These are phyloP conservation scores for Cladophialophora yegresii DNA, from an alignment of 2,329 filamentous ascomycete species.

Conservation along the genomic window DNA sequence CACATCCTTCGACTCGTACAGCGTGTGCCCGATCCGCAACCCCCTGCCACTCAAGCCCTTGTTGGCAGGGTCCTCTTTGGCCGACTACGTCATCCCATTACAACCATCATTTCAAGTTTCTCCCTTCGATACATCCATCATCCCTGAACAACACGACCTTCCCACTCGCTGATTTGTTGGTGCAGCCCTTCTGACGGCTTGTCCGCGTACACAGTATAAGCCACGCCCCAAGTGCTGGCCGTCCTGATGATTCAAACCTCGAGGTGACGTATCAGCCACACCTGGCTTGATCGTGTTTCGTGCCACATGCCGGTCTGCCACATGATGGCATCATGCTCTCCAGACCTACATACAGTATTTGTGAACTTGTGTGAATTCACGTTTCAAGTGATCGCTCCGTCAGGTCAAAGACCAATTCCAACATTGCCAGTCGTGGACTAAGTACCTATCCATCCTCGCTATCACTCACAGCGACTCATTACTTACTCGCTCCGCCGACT, in stretches of 20 bases:
- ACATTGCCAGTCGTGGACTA: too few relatives aligned
- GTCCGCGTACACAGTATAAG: too few relatives aligned
- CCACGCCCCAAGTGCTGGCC: too few relatives aligned
- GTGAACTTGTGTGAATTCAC: too few relatives aligned
- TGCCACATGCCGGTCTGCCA: constrained; percentile 19
- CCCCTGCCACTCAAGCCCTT: constrained; percentile 10
- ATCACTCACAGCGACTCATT: neutral
- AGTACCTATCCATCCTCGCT: too few relatives aligned
- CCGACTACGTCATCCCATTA: constrained; percentile 17
- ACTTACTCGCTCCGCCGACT: neutral
- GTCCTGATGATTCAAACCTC: neutral
- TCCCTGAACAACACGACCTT: neutral
- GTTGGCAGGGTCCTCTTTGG: constrained; percentile 6
- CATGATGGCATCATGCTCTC: constrained; percentile 21
- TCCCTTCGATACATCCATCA: neutral
- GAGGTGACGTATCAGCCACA: constrained; percentile 28
- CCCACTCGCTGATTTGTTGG: too few relatives aligned
- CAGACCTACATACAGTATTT: too few relatives aligned
- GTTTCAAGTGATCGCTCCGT: neutral
- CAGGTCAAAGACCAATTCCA: too few relatives aligned
- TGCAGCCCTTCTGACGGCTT: too few relatives aligned
- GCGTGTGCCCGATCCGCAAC: constrained; percentile 9
- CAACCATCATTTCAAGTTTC: neutral
- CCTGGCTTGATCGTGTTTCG: neutral
- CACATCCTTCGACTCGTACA: too few relatives aligned